Percentiles rank a stretch among this genome's conserved stretches.
These are phyloP conservation scores for Camelina laxa DNA, from an alignment of 345 rosid species.

Conservation along the genomic window DNA sequence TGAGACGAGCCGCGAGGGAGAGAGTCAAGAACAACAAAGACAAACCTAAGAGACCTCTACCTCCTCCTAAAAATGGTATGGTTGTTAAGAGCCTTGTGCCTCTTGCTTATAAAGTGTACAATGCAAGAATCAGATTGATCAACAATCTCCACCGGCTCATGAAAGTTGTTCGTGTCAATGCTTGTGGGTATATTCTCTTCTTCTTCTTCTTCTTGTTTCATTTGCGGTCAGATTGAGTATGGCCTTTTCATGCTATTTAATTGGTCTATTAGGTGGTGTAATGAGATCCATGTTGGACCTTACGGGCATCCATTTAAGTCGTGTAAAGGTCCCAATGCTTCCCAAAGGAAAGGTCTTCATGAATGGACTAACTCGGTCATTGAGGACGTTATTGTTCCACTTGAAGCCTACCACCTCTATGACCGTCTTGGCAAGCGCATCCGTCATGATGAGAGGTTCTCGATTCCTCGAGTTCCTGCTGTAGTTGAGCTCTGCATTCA, in stretches of 20 bases:
- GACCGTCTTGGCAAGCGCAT: conserved; percentile 86
- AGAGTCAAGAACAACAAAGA: conserved; percentile 74
- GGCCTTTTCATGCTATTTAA: background rate
- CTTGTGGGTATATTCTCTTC: conserved; percentile 72
- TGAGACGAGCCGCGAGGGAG: conserved; percentile 92
- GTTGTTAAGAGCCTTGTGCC: conserved; percentile 70
- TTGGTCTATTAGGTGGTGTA: conserved; percentile 62
- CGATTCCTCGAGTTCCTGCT: conserved; percentile 77
- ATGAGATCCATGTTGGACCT: conserved; percentile 92
- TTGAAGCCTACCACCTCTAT: conserved; percentile 81
- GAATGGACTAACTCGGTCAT: conserved; percentile 73
- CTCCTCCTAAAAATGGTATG: conserved; percentile 85
- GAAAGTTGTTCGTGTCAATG: conserved; percentile 84
- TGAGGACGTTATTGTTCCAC: conserved; percentile 70
- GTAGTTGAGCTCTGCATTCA: conserved; percentile 92
- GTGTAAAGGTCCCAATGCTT: conserved; percentile 70
- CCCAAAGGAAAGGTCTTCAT: conserved; percentile 78
- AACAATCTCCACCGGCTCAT: conserved; percentile 80
- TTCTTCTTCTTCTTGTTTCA: conserved; percentile 24
- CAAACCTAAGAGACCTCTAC: conserved; percentile 60
- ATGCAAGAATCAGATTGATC: conserved; percentile 70
- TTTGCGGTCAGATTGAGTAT: conserved; percentile 4
- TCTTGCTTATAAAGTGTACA: conserved; percentile 70
- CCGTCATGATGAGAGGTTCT: conserved; percentile 77
- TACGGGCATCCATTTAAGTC: conserved; percentile 92